Conservation (phyloP, 2,329 filamentous ascomycete species). For the Cytospora schulzeri region DNA sequence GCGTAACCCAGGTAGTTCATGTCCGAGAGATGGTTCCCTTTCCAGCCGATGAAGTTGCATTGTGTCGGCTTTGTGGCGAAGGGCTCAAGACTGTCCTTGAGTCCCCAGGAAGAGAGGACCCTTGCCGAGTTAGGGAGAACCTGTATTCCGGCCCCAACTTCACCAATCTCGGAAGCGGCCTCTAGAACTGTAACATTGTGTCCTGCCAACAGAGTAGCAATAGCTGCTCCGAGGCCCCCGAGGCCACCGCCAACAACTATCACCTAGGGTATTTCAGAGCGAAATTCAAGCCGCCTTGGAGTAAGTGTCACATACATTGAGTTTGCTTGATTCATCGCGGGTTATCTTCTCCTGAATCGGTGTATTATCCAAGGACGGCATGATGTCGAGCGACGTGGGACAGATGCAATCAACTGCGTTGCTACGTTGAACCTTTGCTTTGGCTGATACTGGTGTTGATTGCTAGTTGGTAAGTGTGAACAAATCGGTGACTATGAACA, state of each 20-base stretch:
- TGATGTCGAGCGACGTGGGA: neutral
- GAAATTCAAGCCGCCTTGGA: neutral
- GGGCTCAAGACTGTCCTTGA: constrained; percentile 43
- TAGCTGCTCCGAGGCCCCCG: constrained; percentile 55
- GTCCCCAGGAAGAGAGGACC: constrained; percentile 51
- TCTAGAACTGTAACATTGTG: constrained; percentile 53
- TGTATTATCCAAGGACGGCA: neutral
- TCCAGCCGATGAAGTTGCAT: constrained; percentile 56
- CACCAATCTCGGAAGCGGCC: constrained; percentile 47
- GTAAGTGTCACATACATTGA: constrained; percentile 5
- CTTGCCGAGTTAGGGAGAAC: constrained; percentile 50
- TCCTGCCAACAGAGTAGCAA: constrained; percentile 47
- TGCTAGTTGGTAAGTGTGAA: no score
- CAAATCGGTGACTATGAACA: no score
- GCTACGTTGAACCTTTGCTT: neutral
- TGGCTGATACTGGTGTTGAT: neutral
- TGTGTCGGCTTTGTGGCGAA: constrained; percentile 45
- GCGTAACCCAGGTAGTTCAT: constrained; percentile 51
- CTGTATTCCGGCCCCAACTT: constrained; percentile 55
- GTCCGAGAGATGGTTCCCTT: constrained; percentile 49
- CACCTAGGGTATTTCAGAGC: constrained; percentile 36
- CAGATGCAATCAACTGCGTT: neutral
- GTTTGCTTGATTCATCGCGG: constrained; percentile 19
- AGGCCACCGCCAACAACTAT: constrained; percentile 59
- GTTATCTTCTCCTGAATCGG: constrained; percentile 12